phyloP scores from a whole-genome alignment of 2,329 filamentous ascomycete species.

The Fusarium zealandicum region DNA sequence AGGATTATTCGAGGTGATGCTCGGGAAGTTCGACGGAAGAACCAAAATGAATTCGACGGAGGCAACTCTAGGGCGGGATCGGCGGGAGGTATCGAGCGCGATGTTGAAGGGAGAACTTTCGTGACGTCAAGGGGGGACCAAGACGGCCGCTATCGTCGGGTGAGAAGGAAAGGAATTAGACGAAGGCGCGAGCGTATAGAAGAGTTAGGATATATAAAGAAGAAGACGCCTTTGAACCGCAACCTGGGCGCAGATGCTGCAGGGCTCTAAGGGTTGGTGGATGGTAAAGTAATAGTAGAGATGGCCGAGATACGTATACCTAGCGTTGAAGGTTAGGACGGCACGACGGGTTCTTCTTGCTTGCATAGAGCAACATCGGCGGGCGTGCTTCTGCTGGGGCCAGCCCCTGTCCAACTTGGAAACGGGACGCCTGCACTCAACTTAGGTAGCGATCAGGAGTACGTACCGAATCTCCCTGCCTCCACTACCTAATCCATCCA shows the following conservation, averaged over 20 bases:
- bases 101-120: conserved; percentile 25
- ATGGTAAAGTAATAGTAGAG: too few species aligned
- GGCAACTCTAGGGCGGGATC: conserved; percentile 29
- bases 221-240: conserved; percentile 3
- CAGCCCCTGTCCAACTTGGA: conserved; percentile 8
- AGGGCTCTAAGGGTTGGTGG: conserved; percentile 3
- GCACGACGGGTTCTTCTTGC: too few species aligned
- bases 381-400: conserved; percentile 10
- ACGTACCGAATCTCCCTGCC: conserved; percentile 21
- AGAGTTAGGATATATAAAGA: conserved; percentile 11
- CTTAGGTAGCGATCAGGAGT: conserved; percentile 32
- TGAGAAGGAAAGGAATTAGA: conserved; percentile 19
- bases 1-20: not conserved
- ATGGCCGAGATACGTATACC: conserved; percentile 1
- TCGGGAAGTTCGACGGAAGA: conserved; percentile 13
- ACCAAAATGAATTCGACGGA: conserved; percentile 24
- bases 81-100: conserved; percentile 34
- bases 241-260: conserved; percentile 14
- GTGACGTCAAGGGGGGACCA: conserved; percentile 40
- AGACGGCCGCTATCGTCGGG: conserved; percentile 13
- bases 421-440: conserved; percentile 17
- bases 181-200: conserved; percentile 20
- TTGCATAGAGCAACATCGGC: not conserved
- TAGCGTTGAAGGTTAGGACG: conserved; percentile 21
- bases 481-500: too few species aligned